Evolutionary conservation across 176 grass and related monocot genomes (phyloP), one percentile per base, ranked within the genome.

Genomic region (Eragrostis nindensis): DNA sequence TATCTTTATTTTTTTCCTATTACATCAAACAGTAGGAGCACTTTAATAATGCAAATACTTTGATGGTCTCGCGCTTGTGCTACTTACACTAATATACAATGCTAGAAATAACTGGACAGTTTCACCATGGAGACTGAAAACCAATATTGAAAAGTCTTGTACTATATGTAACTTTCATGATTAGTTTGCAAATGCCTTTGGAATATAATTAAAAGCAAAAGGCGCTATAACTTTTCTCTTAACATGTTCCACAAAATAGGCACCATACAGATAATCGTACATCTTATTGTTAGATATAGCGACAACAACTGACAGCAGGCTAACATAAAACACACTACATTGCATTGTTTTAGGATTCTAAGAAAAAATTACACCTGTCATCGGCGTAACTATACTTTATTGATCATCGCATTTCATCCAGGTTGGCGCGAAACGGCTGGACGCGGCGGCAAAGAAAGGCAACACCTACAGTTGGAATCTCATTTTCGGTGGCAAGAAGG

Each of bases 371-470:
- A 29, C 47, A 1, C 25, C 50, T 81, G 30, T 2, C 14, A 57
- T 82, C 45, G 6, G 15, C 19, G 52, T 21, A 29, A 49, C 38
- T 40, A 29, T 53, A 48, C 42, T 57, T 5, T 27, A n/a, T 39
- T 60, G 11, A 50, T 89, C 66, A 65, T 41, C 4, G 54, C 56
- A 62, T 68, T 61, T 46, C 18, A 8, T 50, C 12, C 71, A 98
- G 96, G 12, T 95, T 84, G 96, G 96, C 66, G 90, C 92, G 41
- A 91, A 93, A 45, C 90, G 96, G 67, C 68, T 95, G 70, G 88
- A 98, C 68, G 90, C 81, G 1, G 88, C 96, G 0, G 84, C 84
- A 61, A 95, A 87, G 86, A 98, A 98, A 75, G 86, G 92, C 25
- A 88, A 89, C 14, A 14, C 88, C 5, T 98, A 98, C 59, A 84